A percentile compares a stretch with the other conserved stretches of the same genome.
phyloP scores from a whole-genome alignment of 306 rosid genomes.

The Vigna reflexopilosa region DNA sequence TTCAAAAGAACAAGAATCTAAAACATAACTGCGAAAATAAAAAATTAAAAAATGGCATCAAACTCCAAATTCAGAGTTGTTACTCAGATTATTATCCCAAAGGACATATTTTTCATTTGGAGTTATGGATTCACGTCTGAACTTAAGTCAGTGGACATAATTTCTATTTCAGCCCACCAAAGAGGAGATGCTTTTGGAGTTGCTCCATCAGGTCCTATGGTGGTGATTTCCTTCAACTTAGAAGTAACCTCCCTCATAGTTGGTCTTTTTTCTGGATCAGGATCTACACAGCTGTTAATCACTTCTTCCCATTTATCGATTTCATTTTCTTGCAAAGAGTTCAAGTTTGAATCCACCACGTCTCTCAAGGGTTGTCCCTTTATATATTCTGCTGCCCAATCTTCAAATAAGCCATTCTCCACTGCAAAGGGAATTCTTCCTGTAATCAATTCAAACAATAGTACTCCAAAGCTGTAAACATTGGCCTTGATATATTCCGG shows the following conservation, averaged over 20 bases:
- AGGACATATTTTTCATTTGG: background rate
- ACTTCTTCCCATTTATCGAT: conserved; percentile 61
- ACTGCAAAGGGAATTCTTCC: conserved; percentile 67
- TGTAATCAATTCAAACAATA: conserved; percentile 81
- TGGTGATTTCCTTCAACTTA: conserved; percentile 71
- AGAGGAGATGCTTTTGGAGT: conserved; percentile 83
- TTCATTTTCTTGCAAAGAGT: conserved; percentile 56
- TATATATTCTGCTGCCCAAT: conserved; percentile 75
- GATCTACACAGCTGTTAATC: conserved; percentile 60
- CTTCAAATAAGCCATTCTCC: conserved; percentile 56
- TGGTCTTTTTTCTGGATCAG: conserved; percentile 62
- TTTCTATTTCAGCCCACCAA: conserved; percentile 99
- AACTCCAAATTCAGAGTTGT: conserved; percentile 41
- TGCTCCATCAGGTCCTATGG: conserved; percentile 78
- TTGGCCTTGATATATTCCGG: conserved; percentile 56
- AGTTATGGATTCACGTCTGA: conserved; percentile 46
- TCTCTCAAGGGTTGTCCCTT: conserved; percentile 62
- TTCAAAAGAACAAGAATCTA: conserved; percentile 34
- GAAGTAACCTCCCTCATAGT: conserved; percentile 65
- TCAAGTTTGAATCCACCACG: conserved; percentile 73
- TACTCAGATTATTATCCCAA: conserved; percentile 20
- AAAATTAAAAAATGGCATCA: conserved; percentile 29
- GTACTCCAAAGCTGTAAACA: conserved; percentile 77
- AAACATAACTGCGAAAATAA: background rate
- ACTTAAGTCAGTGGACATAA: conserved; percentile 62